These are phyloP conservation scores for Rhodotorula babjevae DNA, from an alignment of 768 basidiomycete genomes.

Conservation along the genomic window DNA sequence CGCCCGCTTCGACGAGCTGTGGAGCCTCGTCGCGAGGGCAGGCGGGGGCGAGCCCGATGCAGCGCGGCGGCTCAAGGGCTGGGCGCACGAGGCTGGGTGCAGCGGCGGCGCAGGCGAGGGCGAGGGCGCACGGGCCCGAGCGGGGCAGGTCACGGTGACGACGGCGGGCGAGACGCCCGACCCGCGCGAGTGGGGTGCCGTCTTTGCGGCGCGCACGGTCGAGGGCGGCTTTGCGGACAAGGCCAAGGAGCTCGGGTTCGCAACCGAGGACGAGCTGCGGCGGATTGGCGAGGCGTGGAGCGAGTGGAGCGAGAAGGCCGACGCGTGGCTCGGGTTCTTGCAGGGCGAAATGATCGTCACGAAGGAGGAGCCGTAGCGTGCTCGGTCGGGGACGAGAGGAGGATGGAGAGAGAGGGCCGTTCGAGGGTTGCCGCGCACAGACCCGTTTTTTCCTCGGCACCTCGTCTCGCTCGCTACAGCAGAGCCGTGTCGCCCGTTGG, in stretches of 20 bases:
- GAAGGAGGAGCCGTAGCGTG: too few species aligned
- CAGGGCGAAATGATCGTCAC: conserved; percentile 44
- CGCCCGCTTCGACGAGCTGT: conserved; percentile 11
- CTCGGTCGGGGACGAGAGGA: too few species aligned
- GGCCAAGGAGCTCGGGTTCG: conserved; percentile 45
- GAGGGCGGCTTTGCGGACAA: conserved; percentile 46
- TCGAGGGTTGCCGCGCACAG: too few species aligned
- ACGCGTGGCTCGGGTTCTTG: conserved; percentile 47
- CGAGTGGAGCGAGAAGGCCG: conserved; percentile 46
- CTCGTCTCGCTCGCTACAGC: too few species aligned
- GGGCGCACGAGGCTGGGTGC: conserved; percentile 50
- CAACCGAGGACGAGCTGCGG: conserved; percentile 42
- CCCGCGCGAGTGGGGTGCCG: conserved; percentile 48
- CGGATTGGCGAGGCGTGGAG: conserved; percentile 42
- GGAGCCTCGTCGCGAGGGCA: conserved; percentile 43
- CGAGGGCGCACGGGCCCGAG: conserved; percentile 21
- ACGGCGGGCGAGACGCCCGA: conserved; percentile 50
- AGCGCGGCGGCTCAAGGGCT: conserved; percentile 49
- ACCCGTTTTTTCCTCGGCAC: too few species aligned
- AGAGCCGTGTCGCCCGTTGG: too few species aligned
- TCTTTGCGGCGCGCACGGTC: conserved; percentile 50
- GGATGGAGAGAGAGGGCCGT: too few species aligned
- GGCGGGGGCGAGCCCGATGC: conserved; percentile 51
- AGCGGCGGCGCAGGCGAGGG: neutral
- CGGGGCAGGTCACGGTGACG: conserved; percentile 43